Conservation (phyloP, 2,329 filamentous ascomycete species). For the Trichoderma polysporum region DNA sequence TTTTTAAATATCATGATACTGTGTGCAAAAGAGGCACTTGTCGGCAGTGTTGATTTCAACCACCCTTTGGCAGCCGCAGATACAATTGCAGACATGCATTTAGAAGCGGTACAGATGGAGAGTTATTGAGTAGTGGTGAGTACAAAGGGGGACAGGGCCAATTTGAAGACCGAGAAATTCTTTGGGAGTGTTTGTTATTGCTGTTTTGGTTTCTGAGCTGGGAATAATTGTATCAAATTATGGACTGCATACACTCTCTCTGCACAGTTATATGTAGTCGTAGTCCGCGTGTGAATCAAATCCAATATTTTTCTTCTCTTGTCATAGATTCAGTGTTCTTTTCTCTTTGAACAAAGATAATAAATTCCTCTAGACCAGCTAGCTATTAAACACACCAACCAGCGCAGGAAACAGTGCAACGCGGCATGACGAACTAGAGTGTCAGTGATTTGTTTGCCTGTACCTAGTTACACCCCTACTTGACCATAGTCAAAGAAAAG, state of each 20-base stretch:
- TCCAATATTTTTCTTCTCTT: not conserved
- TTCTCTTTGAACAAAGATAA: not conserved
- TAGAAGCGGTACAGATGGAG: not conserved
- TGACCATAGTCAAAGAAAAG: not conserved
- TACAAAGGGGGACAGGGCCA: not conserved
- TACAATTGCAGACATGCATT: constrained; percentile 3
- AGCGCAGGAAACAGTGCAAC: not conserved
- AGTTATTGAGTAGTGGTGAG: not conserved
- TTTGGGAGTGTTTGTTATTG: not conserved
- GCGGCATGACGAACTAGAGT: not conserved
- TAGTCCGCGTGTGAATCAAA: not conserved
- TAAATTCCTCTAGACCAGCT: not conserved
- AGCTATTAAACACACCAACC: not conserved
- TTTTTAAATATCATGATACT: not conserved
- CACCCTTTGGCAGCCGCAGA: constrained; percentile 1
- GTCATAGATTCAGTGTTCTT: not conserved
- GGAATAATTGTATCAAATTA: not conserved
- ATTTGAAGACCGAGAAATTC: not conserved
- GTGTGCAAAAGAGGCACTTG: not conserved
- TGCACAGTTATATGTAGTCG: not conserved
- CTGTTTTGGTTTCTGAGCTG: not conserved
- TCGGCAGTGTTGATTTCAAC: not conserved
- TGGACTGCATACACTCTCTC: not conserved
- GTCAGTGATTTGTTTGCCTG: not conserved
- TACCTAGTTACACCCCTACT: not conserved